phyloP scores from a whole-genome alignment of 2,329 filamentous ascomycete species.

The Rachicladosporium sp. region DNA sequence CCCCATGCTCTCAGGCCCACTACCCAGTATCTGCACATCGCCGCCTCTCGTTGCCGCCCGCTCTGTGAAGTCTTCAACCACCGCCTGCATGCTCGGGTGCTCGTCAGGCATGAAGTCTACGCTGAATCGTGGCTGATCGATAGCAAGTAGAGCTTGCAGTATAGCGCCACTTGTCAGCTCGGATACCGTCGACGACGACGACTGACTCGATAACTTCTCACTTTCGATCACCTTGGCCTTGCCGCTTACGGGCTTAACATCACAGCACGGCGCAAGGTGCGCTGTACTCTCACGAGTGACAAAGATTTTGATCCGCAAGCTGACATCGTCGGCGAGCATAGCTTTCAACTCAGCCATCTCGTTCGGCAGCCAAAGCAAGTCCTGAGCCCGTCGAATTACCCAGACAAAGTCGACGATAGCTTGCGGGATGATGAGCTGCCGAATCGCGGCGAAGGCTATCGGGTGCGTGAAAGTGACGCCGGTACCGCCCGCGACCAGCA shows the following conservation, averaged over 20 bases:
- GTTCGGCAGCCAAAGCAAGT: slow-evolving; percentile 46
- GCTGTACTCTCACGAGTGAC: slow-evolving; percentile 41
- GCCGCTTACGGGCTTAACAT: neutral
- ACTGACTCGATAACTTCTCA: slow-evolving; percentile 1
- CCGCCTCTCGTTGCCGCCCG: slow-evolving; percentile 11
- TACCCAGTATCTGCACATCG: slow-evolving; percentile 11
- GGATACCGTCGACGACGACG: neutral
- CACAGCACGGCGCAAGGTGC: slow-evolving; percentile 5
- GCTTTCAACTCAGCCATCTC: slow-evolving; percentile 42
- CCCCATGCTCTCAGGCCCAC: slow-evolving; percentile 18
- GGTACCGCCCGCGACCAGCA: slow-evolving; percentile 40
- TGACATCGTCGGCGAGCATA: slow-evolving; percentile 15
- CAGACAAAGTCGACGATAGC: slow-evolving; percentile 53
- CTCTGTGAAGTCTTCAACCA: slow-evolving; percentile 15
- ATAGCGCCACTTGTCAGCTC: slow-evolving; percentile 1
- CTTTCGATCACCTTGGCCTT: neutral
- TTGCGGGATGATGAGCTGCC: slow-evolving; percentile 7
- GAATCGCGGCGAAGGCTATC: slow-evolving; percentile 35
- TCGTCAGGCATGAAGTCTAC: slow-evolving; percentile 14
- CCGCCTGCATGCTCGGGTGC: slow-evolving; percentile 12
- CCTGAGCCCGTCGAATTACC: slow-evolving; percentile 44
- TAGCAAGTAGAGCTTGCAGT: slow-evolving; percentile 8
- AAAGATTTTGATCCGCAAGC: slow-evolving; percentile 43
- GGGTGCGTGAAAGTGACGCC: slow-evolving; percentile 48
- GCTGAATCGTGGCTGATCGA: slow-evolving; percentile 9